Evolutionary conservation across 179 eudicot genomes (phyloP).

Genomic region (Beta corolliflora): DNA sequence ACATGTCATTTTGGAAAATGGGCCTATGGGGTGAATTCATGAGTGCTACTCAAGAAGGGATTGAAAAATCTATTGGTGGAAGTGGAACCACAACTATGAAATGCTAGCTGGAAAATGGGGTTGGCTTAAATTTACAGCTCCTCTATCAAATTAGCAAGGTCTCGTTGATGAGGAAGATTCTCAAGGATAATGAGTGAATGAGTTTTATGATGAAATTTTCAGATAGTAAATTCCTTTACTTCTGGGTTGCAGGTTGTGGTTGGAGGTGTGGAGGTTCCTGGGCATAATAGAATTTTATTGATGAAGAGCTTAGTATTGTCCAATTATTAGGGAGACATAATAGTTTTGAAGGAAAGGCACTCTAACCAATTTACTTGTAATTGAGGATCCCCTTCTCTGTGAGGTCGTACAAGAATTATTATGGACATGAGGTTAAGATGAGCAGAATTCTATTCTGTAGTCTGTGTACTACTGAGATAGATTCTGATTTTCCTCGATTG

Average conservation of each 20-base stretch:
- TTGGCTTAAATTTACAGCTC: background rate
- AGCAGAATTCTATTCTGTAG: background rate
- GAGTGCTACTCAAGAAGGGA: background rate
- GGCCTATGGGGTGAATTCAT: no score
- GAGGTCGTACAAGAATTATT: background rate
- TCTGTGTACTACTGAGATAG: background rate
- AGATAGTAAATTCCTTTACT: background rate
- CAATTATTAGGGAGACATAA: background rate
- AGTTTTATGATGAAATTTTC: background rate
- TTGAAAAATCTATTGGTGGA: background rate
- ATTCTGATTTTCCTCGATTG: background rate
- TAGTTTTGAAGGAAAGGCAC: background rate
- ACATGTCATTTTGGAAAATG: background rate
- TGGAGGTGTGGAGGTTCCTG: background rate
- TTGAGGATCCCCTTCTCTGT: background rate
- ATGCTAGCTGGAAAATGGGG: background rate
- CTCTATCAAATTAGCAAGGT: background rate
- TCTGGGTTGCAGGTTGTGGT: background rate
- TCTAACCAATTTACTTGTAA: no score
- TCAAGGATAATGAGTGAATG: background rate
- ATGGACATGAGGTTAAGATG: background rate
- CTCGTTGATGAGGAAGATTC: background rate
- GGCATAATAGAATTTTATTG: background rate
- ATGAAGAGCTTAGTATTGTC: background rate
- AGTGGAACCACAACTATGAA: background rate